Evolutionary conservation across 2,329 filamentous ascomycete genomes (phyloP), one percentile per base, ranked within the genome.

Genomic region (Alternaria arbusti): DNA sequence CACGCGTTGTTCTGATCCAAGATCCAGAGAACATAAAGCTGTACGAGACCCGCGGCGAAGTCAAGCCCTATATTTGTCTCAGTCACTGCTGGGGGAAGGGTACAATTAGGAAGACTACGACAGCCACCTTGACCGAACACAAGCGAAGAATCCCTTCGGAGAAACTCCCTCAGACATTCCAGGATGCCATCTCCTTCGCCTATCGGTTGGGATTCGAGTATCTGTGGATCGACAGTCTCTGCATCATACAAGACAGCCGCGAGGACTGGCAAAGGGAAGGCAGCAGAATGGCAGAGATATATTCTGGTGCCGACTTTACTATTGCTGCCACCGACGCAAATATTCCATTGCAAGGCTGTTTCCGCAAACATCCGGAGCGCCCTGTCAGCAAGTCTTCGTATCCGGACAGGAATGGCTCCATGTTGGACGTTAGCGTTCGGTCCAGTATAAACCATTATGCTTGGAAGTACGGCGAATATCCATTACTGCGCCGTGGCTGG

Each of bases 181-280:
- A 63, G 28, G 59, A 70, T 26, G 68, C 68, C 0, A 56, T 69
- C 25, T 52, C 59, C 17, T 61, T 63, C 25, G 57, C 61, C 6
- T 57, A 28, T 5, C 51, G 58, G 12, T 60, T 70, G n/a, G 60
- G 57, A n/a, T 59, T 63, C 28, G 40, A 54, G 17, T 68, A 69
- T 23, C 40, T 72, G 15, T 72, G 70, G 70, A 70, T 72, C 40
- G 67, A 68, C 43, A 62, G 60, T 7, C 52, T 68, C 4, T 69
- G 65, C 26, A 68, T 68, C 32, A 52, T 72, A 5, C 70, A 72
- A 63, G 67, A 69, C 32, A 47, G 52, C 20, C 28, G 28, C 11
- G 25, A 44, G 8, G 70, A 72, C 22, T 72, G 68, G 70, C 60
- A 61, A 23, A 49, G 11, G 17, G 70, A 72, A 63, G 66, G 61